These are phyloP conservation scores for Globisporangium paddicum DNA, from an alignment of 352 stramenopile genomes.

Conservation along the genomic window DNA sequence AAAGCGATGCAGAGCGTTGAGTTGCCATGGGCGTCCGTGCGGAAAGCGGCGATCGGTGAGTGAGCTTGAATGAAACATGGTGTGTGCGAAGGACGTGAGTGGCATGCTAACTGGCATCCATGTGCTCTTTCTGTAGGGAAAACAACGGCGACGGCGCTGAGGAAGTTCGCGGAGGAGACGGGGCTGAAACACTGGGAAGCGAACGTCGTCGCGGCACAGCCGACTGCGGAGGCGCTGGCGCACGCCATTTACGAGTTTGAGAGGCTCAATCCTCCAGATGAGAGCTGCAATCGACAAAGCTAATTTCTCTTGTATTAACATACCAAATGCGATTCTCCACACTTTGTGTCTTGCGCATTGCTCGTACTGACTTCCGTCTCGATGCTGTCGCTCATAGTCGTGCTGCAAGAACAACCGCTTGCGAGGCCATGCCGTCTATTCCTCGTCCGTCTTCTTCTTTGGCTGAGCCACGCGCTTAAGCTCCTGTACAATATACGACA, in stretches of 20 bases:
- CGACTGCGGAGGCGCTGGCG: constrained; percentile 49
- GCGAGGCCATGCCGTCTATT: constrained; percentile 26
- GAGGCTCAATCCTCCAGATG: not conserved
- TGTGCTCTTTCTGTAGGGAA: constrained; percentile 33
- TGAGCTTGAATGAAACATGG: not conserved
- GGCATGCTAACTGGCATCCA: not conserved
- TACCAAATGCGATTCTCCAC: not conserved
- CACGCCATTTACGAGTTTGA: constrained; percentile 46
- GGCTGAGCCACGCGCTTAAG: constrained; percentile 58
- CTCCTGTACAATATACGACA: constrained; percentile 26
- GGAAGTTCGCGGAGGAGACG: constrained; percentile 34
- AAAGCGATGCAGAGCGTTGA: constrained; percentile 40
- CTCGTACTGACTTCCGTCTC: not conserved
- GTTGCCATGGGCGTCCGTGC: constrained; percentile 49
- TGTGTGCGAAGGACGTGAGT: not conserved
- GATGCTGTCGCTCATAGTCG: not conserved
- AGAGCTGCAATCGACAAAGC: too few species aligned
- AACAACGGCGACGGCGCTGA: constrained; percentile 55
- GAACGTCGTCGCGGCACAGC: constrained; percentile 46
- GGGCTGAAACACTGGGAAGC: constrained; percentile 38
- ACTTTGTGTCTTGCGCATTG: not conserved
- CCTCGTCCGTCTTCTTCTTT: constrained; percentile 42
- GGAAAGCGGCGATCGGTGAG: constrained; percentile 71
- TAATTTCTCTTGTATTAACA: not conserved
- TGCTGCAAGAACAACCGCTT: not conserved